phyloP scores from a whole-genome alignment of 441 rosid genomes.

The Sinapis alba region DNA sequence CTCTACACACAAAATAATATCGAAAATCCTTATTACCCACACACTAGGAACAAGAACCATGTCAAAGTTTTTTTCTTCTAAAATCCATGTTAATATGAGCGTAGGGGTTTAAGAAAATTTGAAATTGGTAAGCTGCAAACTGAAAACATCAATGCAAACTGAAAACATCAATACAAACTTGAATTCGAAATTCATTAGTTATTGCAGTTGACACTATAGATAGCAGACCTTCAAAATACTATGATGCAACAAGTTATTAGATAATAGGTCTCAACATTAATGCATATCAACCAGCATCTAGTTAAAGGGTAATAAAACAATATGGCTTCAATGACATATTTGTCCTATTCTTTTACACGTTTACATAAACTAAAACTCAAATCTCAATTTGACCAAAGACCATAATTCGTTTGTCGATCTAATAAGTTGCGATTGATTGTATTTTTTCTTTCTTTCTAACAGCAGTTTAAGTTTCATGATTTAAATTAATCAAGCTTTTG shows the following conservation, averaged over 20 bases:
- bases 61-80: neutral
- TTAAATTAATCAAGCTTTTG: neutral
- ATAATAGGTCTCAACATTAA: neutral
- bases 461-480: neutral
- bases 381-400: neutral
- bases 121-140: neutral
- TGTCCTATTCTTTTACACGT: neutral
- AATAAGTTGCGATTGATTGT: neutral
- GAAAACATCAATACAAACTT: neutral
- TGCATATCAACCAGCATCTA: neutral
- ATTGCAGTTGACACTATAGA: neutral
- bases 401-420: neutral
- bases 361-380: neutral
- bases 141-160: too few relatives aligned
- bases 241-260: neutral
- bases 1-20: slow-evolving; percentile 9
- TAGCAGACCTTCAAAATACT: neutral
- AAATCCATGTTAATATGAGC: neutral
- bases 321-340: neutral
- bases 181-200: neutral
- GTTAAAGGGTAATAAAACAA: neutral
- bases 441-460: neutral
- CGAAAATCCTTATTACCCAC: neutral
- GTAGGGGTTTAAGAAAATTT: neutral
- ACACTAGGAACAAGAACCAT: neutral